Conservation (phyloP, 2,329 filamentous ascomycete genomes). For the Talaromyces islandicus region DNA sequence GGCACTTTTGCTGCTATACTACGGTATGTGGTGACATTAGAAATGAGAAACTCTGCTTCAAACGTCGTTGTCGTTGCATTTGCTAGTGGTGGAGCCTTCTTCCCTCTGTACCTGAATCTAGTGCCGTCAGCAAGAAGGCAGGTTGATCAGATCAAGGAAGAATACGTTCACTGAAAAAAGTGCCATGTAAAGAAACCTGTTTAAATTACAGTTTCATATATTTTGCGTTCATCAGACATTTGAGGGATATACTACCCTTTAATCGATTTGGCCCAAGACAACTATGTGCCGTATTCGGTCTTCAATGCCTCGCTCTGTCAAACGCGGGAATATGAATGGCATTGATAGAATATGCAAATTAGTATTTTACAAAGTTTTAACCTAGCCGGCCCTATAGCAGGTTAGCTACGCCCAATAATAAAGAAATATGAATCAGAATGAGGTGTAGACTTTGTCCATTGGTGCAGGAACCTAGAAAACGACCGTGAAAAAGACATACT, state of each 20-base stretch:
- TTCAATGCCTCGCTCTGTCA: no score
- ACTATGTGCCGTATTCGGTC: background rate
- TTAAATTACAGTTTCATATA: fast-evolving
- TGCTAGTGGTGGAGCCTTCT: background rate
- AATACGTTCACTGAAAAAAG: background rate
- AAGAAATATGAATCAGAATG: no score
- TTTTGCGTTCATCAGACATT: background rate
- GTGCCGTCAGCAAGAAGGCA: slow-evolving; percentile 43
- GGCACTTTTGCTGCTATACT: background rate
- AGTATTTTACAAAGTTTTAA: no score
- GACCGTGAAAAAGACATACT: no score
- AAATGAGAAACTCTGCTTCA: background rate
- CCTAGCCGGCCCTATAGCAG: no score
- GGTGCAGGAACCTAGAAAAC: no score
- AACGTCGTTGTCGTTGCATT: background rate
- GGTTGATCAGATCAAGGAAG: slow-evolving; percentile 41
- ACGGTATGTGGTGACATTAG: background rate
- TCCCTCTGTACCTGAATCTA: background rate
- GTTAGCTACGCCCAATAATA: no score
- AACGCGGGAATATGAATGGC: no score
- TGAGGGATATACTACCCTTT: background rate
- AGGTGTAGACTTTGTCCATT: no score
- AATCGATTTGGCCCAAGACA: background rate
- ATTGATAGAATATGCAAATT: no score
- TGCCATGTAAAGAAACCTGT: background rate